A percentile compares a stretch with the other conserved stretches of the same genome.
Evolutionary conservation across 202 grass and related monocot genomes (phyloP).

Genomic region (Bolboschoenoplectus hybrid): DNA sequence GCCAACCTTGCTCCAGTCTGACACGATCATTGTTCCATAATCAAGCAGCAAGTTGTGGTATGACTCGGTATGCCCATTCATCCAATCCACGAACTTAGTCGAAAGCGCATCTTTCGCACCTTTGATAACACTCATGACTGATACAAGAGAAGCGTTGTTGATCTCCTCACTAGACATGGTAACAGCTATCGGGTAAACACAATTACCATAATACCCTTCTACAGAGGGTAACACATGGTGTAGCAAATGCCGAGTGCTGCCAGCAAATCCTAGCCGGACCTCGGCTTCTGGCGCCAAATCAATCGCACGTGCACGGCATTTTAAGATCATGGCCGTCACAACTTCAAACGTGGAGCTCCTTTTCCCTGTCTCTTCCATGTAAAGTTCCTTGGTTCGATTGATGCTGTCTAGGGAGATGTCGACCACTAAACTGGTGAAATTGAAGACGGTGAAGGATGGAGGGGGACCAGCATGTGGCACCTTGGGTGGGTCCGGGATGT

Average conservation of each 20-base stretch:
- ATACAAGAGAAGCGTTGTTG: conserved; percentile 44
- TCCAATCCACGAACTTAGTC: conserved; percentile 52
- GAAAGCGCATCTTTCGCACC: conserved; percentile 53
- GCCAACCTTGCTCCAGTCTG: conserved; percentile 68
- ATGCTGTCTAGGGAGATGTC: conserved; percentile 70
- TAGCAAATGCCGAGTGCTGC: conserved; percentile 70
- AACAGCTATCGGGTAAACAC: conserved; percentile 54
- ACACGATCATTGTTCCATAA: conserved; percentile 62
- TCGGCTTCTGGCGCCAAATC: conserved; percentile 42
- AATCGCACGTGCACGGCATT: conserved; percentile 55
- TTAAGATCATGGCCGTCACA: conserved; percentile 61
- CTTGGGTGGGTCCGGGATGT: conserved; percentile 65
- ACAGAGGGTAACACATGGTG: conserved; percentile 48
- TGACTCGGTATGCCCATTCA: conserved; percentile 46
- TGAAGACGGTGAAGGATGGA: conserved; percentile 50
- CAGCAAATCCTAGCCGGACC: conserved; percentile 59
- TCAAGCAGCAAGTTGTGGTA: conserved; percentile 63
- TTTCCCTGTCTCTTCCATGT: conserved; percentile 50
- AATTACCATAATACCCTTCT: conserved; percentile 73
- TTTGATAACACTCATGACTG: conserved; percentile 51
- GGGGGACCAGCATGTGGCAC: conserved; percentile 30
- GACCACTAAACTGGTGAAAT: conserved; percentile 54
- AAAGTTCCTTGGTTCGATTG: conserved; percentile 50
- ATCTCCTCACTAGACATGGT: conserved; percentile 48
- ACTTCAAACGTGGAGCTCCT: conserved; percentile 78